Evolutionary conservation across 108 stramenopile genomes (phyloP).

Genomic region (Nitzschia sp.): DNA sequence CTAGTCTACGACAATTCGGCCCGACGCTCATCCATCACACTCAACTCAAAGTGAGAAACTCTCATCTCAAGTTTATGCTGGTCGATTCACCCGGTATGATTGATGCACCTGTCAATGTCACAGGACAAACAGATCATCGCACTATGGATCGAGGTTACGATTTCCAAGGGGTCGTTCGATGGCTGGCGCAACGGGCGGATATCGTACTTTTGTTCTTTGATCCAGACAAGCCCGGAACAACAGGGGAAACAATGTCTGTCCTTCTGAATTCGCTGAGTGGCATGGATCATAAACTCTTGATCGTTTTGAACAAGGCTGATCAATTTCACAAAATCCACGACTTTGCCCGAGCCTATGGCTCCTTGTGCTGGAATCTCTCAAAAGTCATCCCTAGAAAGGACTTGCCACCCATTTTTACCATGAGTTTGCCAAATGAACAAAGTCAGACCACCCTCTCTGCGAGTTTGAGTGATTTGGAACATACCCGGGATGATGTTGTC

Average conservation of each 20-base stretch:
- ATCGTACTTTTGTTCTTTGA: slow-evolving; percentile 99
- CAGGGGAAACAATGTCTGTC: slow-evolving; percentile 96
- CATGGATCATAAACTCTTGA: slow-evolving; percentile 98
- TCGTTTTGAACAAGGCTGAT: slow-evolving; percentile 98
- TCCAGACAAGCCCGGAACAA: slow-evolving; percentile 94
- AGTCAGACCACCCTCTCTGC: slow-evolving; percentile 23
- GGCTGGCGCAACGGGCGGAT: slow-evolving; percentile 98
- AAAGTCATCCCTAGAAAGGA: slow-evolving; percentile 96
- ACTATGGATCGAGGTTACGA: slow-evolving; percentile 97
- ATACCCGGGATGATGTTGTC: slow-evolving; percentile 90
- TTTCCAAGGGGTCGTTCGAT: slow-evolving; percentile 70
- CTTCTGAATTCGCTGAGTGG: slow-evolving; percentile 91
- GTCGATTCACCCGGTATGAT: slow-evolving; percentile 99
- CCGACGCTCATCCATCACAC: slow-evolving; percentile 96
- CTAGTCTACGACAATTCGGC: slow-evolving; percentile 89
- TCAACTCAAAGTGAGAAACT: slow-evolving; percentile 82
- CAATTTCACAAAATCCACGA: slow-evolving; percentile 95
- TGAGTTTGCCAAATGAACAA: slow-evolving; percentile 84
- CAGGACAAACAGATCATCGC: not conserved
- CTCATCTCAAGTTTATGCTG: slow-evolving; percentile 34
- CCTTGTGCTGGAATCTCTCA: slow-evolving; percentile 97
- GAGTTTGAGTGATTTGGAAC: slow-evolving; percentile 79
- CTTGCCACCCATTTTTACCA: slow-evolving; percentile 98
- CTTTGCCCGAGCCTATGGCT: slow-evolving; percentile 98
- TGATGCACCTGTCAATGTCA: slow-evolving; percentile 62